Base-by-base conservation (phyloP, 1,139 yeast species). In the Lodderomyces jiufengensis region DNA sequence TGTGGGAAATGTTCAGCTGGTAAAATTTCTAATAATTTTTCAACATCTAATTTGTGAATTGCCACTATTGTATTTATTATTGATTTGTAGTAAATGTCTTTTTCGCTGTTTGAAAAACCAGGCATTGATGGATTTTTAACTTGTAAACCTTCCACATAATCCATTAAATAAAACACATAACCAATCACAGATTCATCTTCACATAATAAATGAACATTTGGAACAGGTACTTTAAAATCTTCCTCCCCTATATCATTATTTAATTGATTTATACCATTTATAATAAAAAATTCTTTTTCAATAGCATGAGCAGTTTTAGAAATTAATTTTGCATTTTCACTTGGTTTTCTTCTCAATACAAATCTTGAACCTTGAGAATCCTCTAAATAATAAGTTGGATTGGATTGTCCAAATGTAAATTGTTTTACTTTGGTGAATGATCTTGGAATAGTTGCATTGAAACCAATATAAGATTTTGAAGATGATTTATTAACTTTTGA, bases 321-420 rank as follows among this genome's bases (percentile, higher is more conserved):
- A 14, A 78, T 73, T 39, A 80, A 61, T 41, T 74, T 63, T 32
- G 54, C 54, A 45, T 73, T 74, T 3, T 80, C 70, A n/a, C 73
- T 66, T 0, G 86, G 86, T 50, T 80, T 79, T 45, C 80, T 65
- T 41, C 85, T 62, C 37, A 80, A 62, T 2, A 79, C 85, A 41
- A 66, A 70, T 32, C 66, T 59, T 10, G 26, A 25, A 2, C 73
- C 74, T 7, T 45, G 42, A 7, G 47, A 41, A 46, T 77, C 81
- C 4, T 57, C 57, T 14, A 80, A 44, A 30, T 73, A 66, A 48
- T 78, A 79, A 0, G 84, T 78, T 11, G 85, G 86, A 51, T 80
- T 80, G 4, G 82, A 76, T 52, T 80, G 86, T 10, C 86, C 86
- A 54, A 75, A 78, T 14, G 69, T 66, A 57, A 80, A 80, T 52